Evolutionary conservation across 257 asterid species (phyloP), one percentile per base, ranked within the genome.

Genomic region (Catharanthus roseus): DNA sequence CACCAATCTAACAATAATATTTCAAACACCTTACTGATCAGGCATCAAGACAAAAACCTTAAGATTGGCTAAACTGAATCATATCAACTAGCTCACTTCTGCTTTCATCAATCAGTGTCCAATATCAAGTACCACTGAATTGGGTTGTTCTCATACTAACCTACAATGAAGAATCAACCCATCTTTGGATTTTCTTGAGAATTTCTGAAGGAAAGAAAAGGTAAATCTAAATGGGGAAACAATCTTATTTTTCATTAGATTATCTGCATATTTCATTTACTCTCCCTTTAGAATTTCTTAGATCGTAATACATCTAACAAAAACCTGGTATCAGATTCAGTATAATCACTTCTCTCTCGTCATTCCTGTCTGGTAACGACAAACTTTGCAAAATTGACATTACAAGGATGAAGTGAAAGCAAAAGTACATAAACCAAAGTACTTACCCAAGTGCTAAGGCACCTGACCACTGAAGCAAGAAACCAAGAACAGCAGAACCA

Each of bases 401-500:
- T 58, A n/a, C n/a, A n/a, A n/a, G n/a, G n/a, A n/a, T n/a, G n/a
- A n/a, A n/a, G n/a, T n/a, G n/a, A n/a, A n/a, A n/a, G 19, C 68
- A 65, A 69, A 51, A 21, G 5, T 18, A 18, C 54, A 61, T 26
- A 36, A 15, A 61, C 10, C n/a, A 38, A 72, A 36, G 50, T 41
- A 76, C 88, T 29, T 80, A 91, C 99, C 99, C 97, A 19, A 93
- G 96, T 75, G 99, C 99, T 61, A 93, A 86, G 75, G 99, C 99
- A 73, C 99, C 97, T 8, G 99, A 93, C 96, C 97, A 91, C 73
- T 93, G 97, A 77, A 93, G 99, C 86, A 93, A 83, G 88, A 93
- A 93, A 42, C 97, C 99, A 21, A 93, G 95, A 77, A 93, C 70
- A 49, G 99, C 99, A 0, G 99, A 91, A 61, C 82, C 88, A 56